A percentile compares a stretch with the other conserved stretches of the same genome.
Evolutionary conservation across 2,329 filamentous ascomycete species (phyloP).

Genomic region (Dryadomyces quercus-mongolicae): DNA sequence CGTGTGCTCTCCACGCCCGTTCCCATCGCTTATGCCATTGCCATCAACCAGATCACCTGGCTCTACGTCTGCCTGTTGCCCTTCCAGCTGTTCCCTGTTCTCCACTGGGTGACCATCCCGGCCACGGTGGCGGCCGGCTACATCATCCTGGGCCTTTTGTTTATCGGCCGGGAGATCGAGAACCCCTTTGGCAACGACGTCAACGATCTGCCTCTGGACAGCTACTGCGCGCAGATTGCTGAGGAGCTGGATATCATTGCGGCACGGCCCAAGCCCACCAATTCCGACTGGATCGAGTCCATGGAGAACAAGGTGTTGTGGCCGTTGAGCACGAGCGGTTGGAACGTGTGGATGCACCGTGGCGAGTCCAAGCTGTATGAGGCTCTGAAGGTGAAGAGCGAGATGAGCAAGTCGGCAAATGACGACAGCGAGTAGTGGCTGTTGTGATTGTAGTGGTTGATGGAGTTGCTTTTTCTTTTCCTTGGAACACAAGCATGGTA

Average conservation of each 20-base stretch:
- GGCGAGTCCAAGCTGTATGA: constrained; percentile 31
- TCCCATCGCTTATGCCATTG: constrained; percentile 60
- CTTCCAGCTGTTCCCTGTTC: constrained; percentile 49
- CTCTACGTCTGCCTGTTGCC: constrained; percentile 60
- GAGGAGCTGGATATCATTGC: constrained; percentile 52
- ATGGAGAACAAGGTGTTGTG: constrained; percentile 24
- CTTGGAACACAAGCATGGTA: too few relatives aligned
- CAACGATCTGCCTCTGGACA: constrained; percentile 53
- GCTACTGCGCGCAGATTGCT: constrained; percentile 51
- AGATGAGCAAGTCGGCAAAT: background rate
- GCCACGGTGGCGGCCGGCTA: constrained; percentile 53
- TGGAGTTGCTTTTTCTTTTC: background rate
- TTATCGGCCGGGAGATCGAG: constrained; percentile 56
- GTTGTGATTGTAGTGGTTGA: background rate
- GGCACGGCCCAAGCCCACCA: constrained; percentile 35
- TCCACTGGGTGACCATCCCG: constrained; percentile 58
- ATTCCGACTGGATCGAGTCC: constrained; percentile 31
- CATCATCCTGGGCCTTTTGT: constrained; percentile 57
- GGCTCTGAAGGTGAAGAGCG: constrained; percentile 17
- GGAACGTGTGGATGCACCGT: constrained; percentile 32
- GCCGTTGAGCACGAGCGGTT: constrained; percentile 30
- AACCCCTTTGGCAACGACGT: constrained; percentile 58
- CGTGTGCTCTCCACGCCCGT: constrained; percentile 61
- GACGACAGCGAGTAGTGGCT: background rate
- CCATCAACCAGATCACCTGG: constrained; percentile 66